Evolutionary conservation across 139 green algal genomes (phyloP), one percentile per base, ranked within the genome.

Genomic region (Auxenochlorella pyrenoidosa): DNA sequence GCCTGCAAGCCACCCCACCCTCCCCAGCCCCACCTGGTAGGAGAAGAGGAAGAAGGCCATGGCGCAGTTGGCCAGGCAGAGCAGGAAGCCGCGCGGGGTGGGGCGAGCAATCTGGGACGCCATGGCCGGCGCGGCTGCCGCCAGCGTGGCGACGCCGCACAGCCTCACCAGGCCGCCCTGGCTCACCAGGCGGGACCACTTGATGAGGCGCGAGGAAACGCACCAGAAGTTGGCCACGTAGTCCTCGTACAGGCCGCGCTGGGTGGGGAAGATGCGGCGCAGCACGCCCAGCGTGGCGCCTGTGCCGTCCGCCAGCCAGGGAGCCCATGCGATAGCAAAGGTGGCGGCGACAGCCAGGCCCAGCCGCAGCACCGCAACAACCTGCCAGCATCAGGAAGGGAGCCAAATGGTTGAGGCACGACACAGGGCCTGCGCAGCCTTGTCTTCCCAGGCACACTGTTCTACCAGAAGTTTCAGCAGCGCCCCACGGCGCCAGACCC

Each of bases 151-250:
- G 0, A 19, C 90, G 0, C 91, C 82, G 83, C 93, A 97, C 18
- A 94, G 24, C 2, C 51, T 83, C 38, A 95, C 86, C 58, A 97
- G 81, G 5, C 41, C 21, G 66, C 88, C 36, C 51, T 90, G 75
- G 54, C 30, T 83, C 32, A 96, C 86, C 38, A 95, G 76, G 5
- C 79, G 51, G 89, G 95, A 95, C 97, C 97, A 99, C 86, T 98
- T 99, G 83, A 99, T 58, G 22, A 92, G n/a, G 8, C 95, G 85
- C 18, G 92, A 95, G 12, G 92, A 96, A 3, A 87, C 90, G 86
- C 97, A 99, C 97, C 97, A 99, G 77, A 97, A 99, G 89, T 99
- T 99, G 79, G 97, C 93, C 24, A 99, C 96, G 91, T 99, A 99
- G 86, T 99, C 98, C 84, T 99, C 98, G 89, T 94, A 99, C 66